Evolutionary conservation across 1,284 basidiomycete species (phyloP).

Genomic region (Ceratobasidium sp.): DNA sequence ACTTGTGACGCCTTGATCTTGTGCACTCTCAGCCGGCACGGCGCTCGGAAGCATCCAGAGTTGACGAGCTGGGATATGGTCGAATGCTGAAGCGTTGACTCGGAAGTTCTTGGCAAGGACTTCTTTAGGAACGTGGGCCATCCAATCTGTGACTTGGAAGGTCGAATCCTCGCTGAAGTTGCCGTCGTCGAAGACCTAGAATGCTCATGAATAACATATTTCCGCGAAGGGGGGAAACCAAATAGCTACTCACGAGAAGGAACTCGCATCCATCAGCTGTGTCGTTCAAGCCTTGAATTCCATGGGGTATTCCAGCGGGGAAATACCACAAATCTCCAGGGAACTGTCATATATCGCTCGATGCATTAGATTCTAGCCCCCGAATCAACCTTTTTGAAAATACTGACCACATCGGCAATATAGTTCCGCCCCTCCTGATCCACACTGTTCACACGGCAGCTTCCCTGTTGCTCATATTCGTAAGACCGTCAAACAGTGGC

Average conservation of each 20-base stretch:
- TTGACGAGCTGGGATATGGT: slow-evolving; percentile 59
- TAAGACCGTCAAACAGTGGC: neutral
- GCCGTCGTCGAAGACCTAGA: slow-evolving; percentile 70
- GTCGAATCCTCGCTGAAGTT: slow-evolving; percentile 62
- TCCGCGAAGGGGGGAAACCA: neutral
- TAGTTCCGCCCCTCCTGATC: slow-evolving; percentile 73
- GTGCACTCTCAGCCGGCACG: slow-evolving; percentile 37
- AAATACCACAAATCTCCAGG: slow-evolving; percentile 66
- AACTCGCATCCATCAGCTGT: slow-evolving; percentile 74
- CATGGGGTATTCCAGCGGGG: slow-evolving; percentile 73
- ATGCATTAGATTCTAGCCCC: too few species aligned
- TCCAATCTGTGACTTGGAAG: slow-evolving; percentile 66
- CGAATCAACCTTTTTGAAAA: too few species aligned
- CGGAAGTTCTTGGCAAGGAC: slow-evolving; percentile 60
- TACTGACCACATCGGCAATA: slow-evolving; percentile 66
- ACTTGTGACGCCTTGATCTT: slow-evolving; percentile 56
- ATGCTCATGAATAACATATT: slow-evolving; percentile 26
- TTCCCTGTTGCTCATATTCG: slow-evolving; percentile 61
- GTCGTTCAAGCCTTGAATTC: slow-evolving; percentile 73
- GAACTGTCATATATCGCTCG: slow-evolving; percentile 17
- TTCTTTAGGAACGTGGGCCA: slow-evolving; percentile 69
- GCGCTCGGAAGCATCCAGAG: slow-evolving; percentile 50
- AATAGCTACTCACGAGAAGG: slow-evolving; percentile 64
- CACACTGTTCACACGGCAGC: slow-evolving; percentile 71
- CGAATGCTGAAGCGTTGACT: slow-evolving; percentile 32